Evolutionary conservation across 805 yeast species (phyloP).

Genomic region (Tetrapisispora namnaoensis): DNA sequence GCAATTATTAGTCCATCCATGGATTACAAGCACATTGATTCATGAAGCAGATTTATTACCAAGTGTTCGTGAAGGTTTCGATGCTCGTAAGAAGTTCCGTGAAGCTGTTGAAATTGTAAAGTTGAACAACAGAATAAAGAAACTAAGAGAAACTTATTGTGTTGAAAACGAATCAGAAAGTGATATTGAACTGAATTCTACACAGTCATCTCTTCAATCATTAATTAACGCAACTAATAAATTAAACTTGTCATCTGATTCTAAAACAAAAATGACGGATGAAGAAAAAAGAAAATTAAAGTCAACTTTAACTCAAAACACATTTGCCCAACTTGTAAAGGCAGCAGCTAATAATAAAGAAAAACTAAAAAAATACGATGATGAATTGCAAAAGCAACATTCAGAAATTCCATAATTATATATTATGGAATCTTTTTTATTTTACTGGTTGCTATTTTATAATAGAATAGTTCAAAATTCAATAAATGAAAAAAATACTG

Average conservation of each 20-base stretch:
- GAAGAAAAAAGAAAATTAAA: constrained; percentile 19
- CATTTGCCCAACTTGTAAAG: constrained; percentile 60
- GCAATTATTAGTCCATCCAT: constrained; percentile 57
- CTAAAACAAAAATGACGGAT: constrained; percentile 8
- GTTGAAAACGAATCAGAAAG: constrained; percentile 35
- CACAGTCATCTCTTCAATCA: constrained; percentile 11
- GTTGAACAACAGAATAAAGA: constrained; percentile 67
- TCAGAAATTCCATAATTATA: not conserved
- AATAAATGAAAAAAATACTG: no score
- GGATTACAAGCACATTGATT: constrained; percentile 53
- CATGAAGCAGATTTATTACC: constrained; percentile 65
- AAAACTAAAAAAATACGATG: constrained; percentile 18
- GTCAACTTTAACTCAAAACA: constrained; percentile 38
- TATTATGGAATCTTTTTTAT: not conserved
- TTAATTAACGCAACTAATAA: constrained; percentile 14
- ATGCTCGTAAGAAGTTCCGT: constrained; percentile 73
- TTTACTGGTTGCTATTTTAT: no score
- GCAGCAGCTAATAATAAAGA: constrained; percentile 59
- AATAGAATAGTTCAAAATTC: no score
- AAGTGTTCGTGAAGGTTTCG: constrained; percentile 66
- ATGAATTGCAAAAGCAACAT: constrained; percentile 2
- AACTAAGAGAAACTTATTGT: constrained; percentile 48
- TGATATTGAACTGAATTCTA: constrained; percentile 22
- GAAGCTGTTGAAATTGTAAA: constrained; percentile 80
- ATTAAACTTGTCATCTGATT: constrained; percentile 1